These are phyloP conservation scores for Candida parachauliodes DNA, from an alignment of 805 yeast genomes.

Conservation along the genomic window DNA sequence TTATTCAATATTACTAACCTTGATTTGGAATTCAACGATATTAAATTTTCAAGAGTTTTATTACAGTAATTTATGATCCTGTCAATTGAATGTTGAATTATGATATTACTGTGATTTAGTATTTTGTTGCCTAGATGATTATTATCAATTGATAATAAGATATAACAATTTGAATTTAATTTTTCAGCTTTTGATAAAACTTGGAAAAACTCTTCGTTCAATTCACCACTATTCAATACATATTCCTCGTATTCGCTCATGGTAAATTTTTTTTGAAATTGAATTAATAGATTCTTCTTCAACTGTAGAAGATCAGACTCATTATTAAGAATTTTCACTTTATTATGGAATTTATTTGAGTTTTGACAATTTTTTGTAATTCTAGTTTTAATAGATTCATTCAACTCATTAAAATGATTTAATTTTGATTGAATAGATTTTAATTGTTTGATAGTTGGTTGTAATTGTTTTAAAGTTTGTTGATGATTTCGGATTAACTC, in stretches of 20 bases:
- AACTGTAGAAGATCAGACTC: slow-evolving; percentile 35
- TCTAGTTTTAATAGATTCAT: slow-evolving; percentile 38
- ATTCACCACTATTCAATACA: slow-evolving; percentile 44
- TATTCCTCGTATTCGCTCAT: slow-evolving; percentile 70
- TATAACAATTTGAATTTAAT: slow-evolving; percentile 66
- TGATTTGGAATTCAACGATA: slow-evolving; percentile 22
- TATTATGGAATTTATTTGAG: slow-evolving; percentile 20
- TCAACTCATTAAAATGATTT: slow-evolving; percentile 17
- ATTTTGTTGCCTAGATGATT: slow-evolving; percentile 63
- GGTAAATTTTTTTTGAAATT: slow-evolving; percentile 61
- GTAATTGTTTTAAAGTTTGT: slow-evolving; percentile 28
- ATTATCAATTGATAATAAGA: slow-evolving; percentile 66
- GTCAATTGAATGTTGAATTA: slow-evolving; percentile 41
- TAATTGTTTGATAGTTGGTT: slow-evolving; percentile 26
- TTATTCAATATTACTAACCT: slow-evolving; percentile 26
- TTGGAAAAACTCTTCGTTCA: slow-evolving; percentile 54
- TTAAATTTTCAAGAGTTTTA: slow-evolving; percentile 30
- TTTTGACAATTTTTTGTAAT: slow-evolving; percentile 23
- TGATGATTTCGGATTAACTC: slow-evolving; percentile 56
- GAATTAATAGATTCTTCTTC: slow-evolving; percentile 49
- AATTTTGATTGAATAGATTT: slow-evolving; percentile 18
- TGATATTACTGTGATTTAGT: slow-evolving; percentile 51
- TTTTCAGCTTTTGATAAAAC: slow-evolving; percentile 58
- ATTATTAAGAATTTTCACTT: slow-evolving; percentile 23
- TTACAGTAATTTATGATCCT: slow-evolving; percentile 28